Evolutionary conservation across 768 basidiomycete genomes (phyloP).

Genomic region (Tylopilus cervinicoccineus): DNA sequence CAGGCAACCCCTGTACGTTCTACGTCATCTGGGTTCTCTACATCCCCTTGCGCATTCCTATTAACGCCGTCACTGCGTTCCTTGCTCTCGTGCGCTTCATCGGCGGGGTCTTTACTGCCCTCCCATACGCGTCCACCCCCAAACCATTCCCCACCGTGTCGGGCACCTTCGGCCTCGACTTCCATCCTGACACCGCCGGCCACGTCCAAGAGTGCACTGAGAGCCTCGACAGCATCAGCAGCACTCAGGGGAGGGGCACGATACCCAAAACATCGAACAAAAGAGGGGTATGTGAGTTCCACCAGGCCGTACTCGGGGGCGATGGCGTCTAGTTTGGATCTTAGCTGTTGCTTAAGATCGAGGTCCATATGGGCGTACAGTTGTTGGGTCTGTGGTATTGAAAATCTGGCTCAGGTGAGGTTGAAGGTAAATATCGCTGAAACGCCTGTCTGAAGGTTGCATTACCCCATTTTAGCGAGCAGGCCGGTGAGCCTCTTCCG

Average conservation of each 20-base stretch:
- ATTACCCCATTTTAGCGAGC: conserved; percentile 97
- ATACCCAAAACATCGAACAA: conserved; percentile 89
- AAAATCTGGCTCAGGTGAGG: conserved; percentile 60
- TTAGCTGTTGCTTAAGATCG: conserved; percentile 79
- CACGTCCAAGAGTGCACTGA: conserved; percentile 84
- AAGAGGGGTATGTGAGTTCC: conserved; percentile 91
- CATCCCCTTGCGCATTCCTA: conserved; percentile 22
- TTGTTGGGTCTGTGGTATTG: conserved; percentile 91
- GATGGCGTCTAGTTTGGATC: conserved; percentile 79
- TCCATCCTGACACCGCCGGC: conserved; percentile 89
- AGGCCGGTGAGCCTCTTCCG: conserved; percentile 85
- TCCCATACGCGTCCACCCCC: conserved; percentile 82
- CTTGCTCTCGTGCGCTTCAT: conserved; percentile 31
- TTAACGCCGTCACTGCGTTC: conserved; percentile 28
- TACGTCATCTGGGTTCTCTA: conserved; percentile 28
- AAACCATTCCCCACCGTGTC: conserved; percentile 96
- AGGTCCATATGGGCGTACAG: conserved; percentile 95
- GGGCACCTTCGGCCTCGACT: conserved; percentile 81
- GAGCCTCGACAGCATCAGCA: conserved; percentile 88
- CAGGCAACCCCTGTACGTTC: conserved; percentile 56
- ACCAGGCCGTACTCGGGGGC: conserved; percentile 94
- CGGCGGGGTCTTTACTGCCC: conserved; percentile 37
- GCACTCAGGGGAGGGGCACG: conserved; percentile 84
- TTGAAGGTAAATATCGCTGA: conserved; percentile 1
- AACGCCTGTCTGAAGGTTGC: not conserved